Percentiles rank a stretch among this genome's conserved stretches.
Evolutionary conservation across 352 stramenopile species (phyloP).

Genomic region (Globisporangium radiosum): DNA sequence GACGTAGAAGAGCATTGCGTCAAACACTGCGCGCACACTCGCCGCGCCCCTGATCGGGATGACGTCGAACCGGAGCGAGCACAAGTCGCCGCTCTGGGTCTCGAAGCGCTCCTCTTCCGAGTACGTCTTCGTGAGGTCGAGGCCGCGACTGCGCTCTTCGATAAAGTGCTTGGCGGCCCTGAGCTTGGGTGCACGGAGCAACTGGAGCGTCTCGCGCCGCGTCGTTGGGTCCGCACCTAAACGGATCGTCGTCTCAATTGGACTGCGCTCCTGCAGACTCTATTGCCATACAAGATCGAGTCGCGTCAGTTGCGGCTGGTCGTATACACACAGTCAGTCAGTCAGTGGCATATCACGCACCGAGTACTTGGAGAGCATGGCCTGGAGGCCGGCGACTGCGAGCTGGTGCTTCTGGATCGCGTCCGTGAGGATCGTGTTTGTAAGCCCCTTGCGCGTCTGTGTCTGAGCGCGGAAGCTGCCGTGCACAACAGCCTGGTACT

Average conservation of each 20-base stretch:
- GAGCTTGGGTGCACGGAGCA: conserved; percentile 24
- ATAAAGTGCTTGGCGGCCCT: conserved; percentile 26
- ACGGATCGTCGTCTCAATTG: conserved; percentile 38
- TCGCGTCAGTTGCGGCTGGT: not conserved
- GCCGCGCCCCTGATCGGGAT: conserved; percentile 29
- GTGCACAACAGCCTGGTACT: conserved; percentile 10
- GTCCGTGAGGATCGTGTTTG: conserved; percentile 5
- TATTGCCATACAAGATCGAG: conserved; percentile 1
- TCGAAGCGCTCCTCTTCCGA: conserved; percentile 39
- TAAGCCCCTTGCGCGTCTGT: conserved; percentile 10
- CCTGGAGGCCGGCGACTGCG: conserved; percentile 8
- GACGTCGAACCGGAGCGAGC: conserved; percentile 39
- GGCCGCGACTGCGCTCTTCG: conserved; percentile 26
- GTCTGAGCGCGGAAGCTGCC: conserved; percentile 3
- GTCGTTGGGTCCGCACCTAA: conserved; percentile 23
- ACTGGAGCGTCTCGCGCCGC: conserved; percentile 23
- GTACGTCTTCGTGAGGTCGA: conserved; percentile 31
- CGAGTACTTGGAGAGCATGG: conserved; percentile 14
- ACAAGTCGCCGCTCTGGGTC: conserved; percentile 29
- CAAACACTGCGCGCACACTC: conserved; percentile 34
- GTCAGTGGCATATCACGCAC: conserved; percentile 1
- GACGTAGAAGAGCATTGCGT: conserved; percentile 41
- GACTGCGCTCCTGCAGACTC: conserved; percentile 26
- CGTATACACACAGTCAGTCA: not conserved
- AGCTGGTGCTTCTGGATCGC: conserved; percentile 12